Percentiles rank a stretch among this genome's conserved stretches.
These are phyloP conservation scores for Paramecium pentaurelia DNA, from an alignment of 73 alveolate species.

Conservation along the genomic window DNA sequence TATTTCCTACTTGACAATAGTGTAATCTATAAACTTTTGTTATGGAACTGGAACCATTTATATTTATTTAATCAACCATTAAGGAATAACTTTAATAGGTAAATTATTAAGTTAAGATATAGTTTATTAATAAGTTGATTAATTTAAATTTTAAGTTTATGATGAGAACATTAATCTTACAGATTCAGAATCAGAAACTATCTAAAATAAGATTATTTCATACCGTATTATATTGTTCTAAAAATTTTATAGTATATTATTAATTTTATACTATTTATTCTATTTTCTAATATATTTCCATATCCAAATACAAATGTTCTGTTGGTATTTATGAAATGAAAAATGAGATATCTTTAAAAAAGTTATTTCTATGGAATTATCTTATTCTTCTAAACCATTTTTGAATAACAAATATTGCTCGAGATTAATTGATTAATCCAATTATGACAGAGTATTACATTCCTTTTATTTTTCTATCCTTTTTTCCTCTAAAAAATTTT, in stretches of 20 bases:
- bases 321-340: not conserved
- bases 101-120: not conserved
- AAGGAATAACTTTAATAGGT: not conserved
- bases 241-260: not conserved
- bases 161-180: not conserved
- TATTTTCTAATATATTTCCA: not conserved
- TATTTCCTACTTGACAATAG: not conserved
- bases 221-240: conserved; percentile 3
- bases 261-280: not conserved
- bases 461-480: not conserved
- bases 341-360: conserved; percentile 1
- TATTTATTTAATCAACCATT: not conserved
- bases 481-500: conserved; percentile 19
- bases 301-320: not conserved
- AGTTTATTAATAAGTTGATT: not conserved
- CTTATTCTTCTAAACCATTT: conserved; percentile 38
- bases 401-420: not conserved
- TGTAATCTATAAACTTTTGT: not conserved
- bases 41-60: not conserved
- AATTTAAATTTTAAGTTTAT: not conserved
- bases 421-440: conserved; percentile 15
- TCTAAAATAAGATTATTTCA: not conserved
- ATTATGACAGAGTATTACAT: not conserved
- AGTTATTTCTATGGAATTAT: not conserved
- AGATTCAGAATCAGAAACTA: not conserved